Evolutionary conservation across 179 eudicot genomes (phyloP), one percentile per base, ranked within the genome.

Genomic region (Silene noctiflora): DNA sequence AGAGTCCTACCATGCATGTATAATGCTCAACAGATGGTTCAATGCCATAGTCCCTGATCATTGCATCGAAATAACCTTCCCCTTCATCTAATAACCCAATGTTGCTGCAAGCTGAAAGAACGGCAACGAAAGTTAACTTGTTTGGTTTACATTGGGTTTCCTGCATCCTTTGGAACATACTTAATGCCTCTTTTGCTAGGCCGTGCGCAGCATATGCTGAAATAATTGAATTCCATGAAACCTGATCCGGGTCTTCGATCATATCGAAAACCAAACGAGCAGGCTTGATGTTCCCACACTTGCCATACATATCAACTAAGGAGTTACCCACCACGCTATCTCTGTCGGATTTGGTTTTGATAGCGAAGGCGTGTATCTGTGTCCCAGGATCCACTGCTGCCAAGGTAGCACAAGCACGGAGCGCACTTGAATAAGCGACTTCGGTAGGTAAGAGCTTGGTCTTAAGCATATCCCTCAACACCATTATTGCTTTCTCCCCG

Each of bases 21-120:
- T 88, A 89, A 79, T 92, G 97, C 85, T 92, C 93, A 67, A 92
- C 81, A 42, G 89, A 89, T 20, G 97, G 97, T 81, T 89, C 83
- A 80, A 91, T 80, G 16, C 85, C 78, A 83, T 85, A 89, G 7
- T 85, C 82, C 74, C 68, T 53, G 33, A 73, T 35, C 96, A 91
- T 91, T 60, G 88, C 83, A 67, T 75, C 67, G 59, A 91, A 87
- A 81, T 85, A 85, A 69, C 80, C 68, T 69, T 85, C 72, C 16
- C 96, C 96, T 80, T 80, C 88, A 51, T 86, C 88, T 74, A 87
- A 72, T 48, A 86, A 82, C 51, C 92, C 92, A 48, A 88, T 86
- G 80, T 89, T 91, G 83, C 96, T 84, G 73, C 96, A 91, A 63
- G 96, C 96, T 24, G 92, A 87, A 44, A 91, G 87, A 70, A 91